phyloP scores from a whole-genome alignment of 2,329 filamentous ascomycete species.

The Mollisiaceae sp. region DNA sequence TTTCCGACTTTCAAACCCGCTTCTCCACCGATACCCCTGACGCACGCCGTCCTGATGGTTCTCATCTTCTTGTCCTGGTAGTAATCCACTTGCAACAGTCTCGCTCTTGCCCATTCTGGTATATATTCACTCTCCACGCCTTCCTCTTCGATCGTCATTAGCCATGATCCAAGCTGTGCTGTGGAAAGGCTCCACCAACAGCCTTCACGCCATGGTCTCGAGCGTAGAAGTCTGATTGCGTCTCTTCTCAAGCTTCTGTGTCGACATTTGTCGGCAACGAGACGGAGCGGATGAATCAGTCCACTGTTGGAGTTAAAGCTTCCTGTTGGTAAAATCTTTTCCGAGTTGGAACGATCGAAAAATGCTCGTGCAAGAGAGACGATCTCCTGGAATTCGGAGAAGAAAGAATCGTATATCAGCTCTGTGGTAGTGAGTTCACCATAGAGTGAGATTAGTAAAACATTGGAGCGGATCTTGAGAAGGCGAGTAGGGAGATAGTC shows the following conservation, averaged over 20 bases:
- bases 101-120: conserved; percentile 8
- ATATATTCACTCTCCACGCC: conserved; percentile 9
- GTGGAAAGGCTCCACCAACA: conserved; percentile 12
- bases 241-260: conserved; percentile 9
- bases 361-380: background rate
- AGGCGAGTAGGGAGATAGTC: background rate
- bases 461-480: background rate
- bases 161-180: conserved; percentile 1
- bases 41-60: background rate
- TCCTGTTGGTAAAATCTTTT: background rate
- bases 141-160: conserved; percentile 14
- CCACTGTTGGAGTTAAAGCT: background rate
- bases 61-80: background rate
- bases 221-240: conserved; percentile 7
- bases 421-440: background rate
- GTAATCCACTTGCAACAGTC: background rate
- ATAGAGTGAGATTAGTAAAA: background rate
- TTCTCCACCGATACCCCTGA: background rate
- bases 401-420: conserved; percentile 3
- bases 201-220: conserved; percentile 7
- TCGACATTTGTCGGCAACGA: conserved; percentile 4
- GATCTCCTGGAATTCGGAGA: background rate
- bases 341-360: background rate
- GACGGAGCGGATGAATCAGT: background rate
- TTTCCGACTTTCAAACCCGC: background rate